Conservation (phyloP, 1,139 yeast genomes). For the Taphrina populina region DNA sequence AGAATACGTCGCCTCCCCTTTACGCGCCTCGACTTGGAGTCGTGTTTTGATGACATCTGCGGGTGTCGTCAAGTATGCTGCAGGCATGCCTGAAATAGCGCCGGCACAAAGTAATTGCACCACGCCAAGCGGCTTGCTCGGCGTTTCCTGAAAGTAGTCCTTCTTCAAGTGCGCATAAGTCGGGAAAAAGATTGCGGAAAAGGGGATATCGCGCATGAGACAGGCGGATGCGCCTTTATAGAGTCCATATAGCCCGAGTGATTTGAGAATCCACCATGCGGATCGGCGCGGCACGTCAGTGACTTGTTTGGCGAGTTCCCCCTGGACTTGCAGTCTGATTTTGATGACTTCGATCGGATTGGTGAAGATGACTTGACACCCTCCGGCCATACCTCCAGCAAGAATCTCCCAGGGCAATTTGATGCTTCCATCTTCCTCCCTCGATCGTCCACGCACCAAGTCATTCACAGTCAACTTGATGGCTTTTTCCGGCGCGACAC, state of each 20-base stretch:
- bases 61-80: conserved; percentile 71
- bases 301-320: conserved; percentile 57
- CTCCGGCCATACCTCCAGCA: conserved; percentile 95
- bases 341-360: conserved; percentile 95
- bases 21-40: conserved; percentile 78
- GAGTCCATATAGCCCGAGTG: conserved; percentile 78
- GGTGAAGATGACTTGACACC: conserved; percentile 92
- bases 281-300: conserved; percentile 49
- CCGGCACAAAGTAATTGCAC: conserved; percentile 86
- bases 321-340: conserved; percentile 92
- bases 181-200: conserved; percentile 96
- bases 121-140: conserved; percentile 62
- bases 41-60: conserved; percentile 96
- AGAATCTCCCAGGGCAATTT: conserved; percentile 69
- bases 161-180: conserved; percentile 90
- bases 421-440: conserved; percentile 57
- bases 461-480: conserved; percentile 94
- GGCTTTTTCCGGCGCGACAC: conserved; percentile 98
- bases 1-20: conserved; percentile 71
- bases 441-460: conserved; percentile 71
- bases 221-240: conserved; percentile 94
- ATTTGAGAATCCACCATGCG: conserved; percentile 73
- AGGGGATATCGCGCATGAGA: conserved; percentile 90
- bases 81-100: conserved; percentile 97
- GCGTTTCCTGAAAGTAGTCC: conserved; percentile 79